phyloP scores from a whole-genome alignment of 257 asterid genomes.

The Solanum paucissectum region DNA sequence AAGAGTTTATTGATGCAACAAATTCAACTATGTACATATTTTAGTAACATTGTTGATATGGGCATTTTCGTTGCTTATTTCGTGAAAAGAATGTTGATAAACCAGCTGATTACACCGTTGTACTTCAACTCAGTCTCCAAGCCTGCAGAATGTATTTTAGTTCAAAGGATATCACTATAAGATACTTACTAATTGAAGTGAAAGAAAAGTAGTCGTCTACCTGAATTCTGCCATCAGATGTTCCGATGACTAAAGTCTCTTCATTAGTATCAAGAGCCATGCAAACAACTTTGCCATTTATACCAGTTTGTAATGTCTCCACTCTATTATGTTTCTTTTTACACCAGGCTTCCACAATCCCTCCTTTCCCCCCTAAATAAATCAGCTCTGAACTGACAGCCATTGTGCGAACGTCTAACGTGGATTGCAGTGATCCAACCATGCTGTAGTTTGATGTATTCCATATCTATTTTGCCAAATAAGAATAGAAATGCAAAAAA shows the following conservation, averaged over 20 bases:
- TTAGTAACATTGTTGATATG: background rate
- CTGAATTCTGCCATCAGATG: constrained; percentile 85
- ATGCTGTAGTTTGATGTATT: constrained; percentile 33
- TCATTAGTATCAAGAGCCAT: constrained; percentile 48
- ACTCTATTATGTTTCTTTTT: constrained; percentile 51
- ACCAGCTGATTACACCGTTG: background rate
- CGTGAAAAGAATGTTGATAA: background rate
- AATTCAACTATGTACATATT: background rate
- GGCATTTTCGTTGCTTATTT: background rate
- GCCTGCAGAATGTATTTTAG: constrained; percentile 25
- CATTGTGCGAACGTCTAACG: constrained; percentile 53
- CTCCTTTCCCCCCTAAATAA: constrained; percentile 65
- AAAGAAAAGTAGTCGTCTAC: constrained; percentile 9
- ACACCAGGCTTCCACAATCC: constrained; percentile 70
- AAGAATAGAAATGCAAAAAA: background rate
- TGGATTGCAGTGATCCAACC: constrained; percentile 55
- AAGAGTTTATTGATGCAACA: background rate
- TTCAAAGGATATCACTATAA: background rate
- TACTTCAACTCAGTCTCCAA: constrained; percentile 52
- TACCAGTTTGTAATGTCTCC: constrained; percentile 51
- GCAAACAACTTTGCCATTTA: constrained; percentile 39
- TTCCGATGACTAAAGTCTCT: constrained; percentile 55
- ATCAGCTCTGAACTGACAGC: constrained; percentile 52
- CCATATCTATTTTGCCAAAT: constrained; percentile 45
- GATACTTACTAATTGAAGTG: background rate